These are phyloP conservation scores for Hymenoscyphus fructigenus DNA, from an alignment of 2,329 filamentous ascomycete genomes.

Conservation along the genomic window DNA sequence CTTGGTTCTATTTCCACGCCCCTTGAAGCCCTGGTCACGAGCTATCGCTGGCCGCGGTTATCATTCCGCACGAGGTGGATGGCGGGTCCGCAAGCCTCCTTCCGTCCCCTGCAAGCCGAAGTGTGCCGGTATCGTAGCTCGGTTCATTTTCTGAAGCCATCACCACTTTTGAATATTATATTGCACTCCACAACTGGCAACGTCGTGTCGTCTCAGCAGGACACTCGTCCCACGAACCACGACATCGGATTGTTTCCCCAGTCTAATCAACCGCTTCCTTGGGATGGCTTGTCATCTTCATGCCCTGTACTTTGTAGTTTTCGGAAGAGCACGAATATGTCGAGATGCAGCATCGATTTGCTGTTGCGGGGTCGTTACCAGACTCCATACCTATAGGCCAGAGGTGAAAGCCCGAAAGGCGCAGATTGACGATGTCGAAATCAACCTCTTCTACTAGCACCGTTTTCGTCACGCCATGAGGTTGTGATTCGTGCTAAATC, in stretches of 20 bases:
- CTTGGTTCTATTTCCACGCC: not conserved
- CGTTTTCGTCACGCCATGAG: not conserved
- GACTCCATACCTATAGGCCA: not conserved
- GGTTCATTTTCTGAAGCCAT: not conserved
- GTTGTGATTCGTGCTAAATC: not conserved
- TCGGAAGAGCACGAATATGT: not conserved
- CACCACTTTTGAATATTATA: not conserved
- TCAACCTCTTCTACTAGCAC: not conserved
- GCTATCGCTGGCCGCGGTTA: not conserved
- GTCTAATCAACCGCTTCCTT: no score
- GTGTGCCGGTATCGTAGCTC: not conserved
- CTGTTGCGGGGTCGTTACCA: not conserved
- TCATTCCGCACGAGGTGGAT: not conserved
- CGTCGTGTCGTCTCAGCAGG: not conserved
- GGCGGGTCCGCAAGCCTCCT: not conserved
- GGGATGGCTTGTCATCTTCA: no score
- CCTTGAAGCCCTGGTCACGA: not conserved
- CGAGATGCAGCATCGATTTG: not conserved
- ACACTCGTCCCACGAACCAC: not conserved
- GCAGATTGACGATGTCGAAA: not conserved
- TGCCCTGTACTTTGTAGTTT: not conserved
- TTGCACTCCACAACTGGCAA: not conserved
- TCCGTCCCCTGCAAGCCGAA: conserved; percentile 1
- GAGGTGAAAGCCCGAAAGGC: not conserved
- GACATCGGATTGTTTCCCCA: not conserved